Base-by-base conservation (phyloP, 2,329 filamentous ascomycete species). In the Lizonia empirigonia region DNA sequence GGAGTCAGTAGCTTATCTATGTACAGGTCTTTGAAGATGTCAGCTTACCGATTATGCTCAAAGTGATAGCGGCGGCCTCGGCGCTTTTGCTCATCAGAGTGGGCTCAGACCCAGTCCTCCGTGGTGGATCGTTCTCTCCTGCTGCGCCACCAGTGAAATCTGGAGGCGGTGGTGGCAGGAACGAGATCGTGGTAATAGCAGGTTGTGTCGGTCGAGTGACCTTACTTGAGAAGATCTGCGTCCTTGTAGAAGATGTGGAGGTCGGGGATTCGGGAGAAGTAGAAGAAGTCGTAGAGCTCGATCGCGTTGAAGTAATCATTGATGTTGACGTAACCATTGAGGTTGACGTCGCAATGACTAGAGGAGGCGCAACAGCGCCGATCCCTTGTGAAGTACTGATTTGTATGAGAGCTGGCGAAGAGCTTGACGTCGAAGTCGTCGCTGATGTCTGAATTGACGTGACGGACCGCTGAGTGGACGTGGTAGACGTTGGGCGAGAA, bases 1-100 rank as follows among this genome's bases (percentile, higher is more conserved):
- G 4, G 23, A 3, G 18, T 55, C 37, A 53, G 33, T 35, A 16
- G 53, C 26, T 57, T 38, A 7, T 15, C 32, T n/a, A n/a, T n/a
- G 1, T 26, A n/a, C 10, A 19, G 15, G 13, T n/a, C 2, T 13
- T 18, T 12, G 13, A 7, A 16, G n/a, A 6, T 7, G 1, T 22
- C 29, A 59, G n/a, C 53, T 5, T 40, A 71, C 69, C 68, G n/a
- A 72, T 53, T 16, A 72, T 56, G 15, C 64, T 59, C 4, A 69
- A 37, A 4, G 70, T 65, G 12, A 70, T 67, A n/a, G 69, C 58
- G 20, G 69, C 67, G 15, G 63, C 62, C 53, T 67, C 64, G 8
- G 64, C 68, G 19, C 62, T 63, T 34, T 62, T 67, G 22, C 62
- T 63, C 51, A 72, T 65, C 19, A 54, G 49, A 3, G 57, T 57